Evolutionary conservation across 805 yeast species (phyloP).

Genomic region (Candida boidinii): DNA sequence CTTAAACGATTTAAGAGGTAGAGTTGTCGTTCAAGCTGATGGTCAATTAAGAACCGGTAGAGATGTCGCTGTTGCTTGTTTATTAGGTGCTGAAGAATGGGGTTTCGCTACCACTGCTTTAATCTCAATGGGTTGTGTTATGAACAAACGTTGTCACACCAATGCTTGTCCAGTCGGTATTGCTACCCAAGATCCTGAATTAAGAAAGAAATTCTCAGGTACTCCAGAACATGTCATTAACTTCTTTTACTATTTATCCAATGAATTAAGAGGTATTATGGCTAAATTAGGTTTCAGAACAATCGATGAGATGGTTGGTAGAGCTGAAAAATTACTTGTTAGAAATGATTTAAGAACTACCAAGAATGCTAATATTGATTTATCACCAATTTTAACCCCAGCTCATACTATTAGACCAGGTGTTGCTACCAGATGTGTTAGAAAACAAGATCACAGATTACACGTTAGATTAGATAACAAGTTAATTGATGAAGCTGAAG

Average conservation of each 20-base stretch:
- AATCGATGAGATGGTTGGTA: conserved; percentile 96
- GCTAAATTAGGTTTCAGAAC: conserved; percentile 93
- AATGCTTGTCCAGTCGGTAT: conserved; percentile 97
- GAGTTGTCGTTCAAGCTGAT: conserved; percentile 95
- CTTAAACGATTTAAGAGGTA: conserved; percentile 89
- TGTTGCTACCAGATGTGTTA: conserved; percentile 85
- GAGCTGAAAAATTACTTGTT: conserved; percentile 81
- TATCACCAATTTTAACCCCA: conserved; percentile 91
- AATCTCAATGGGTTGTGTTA: conserved; percentile 95
- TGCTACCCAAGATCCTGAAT: conserved; percentile 95
- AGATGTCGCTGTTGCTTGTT: conserved; percentile 92
- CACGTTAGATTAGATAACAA: conserved; percentile 93
- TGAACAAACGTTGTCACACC: conserved; percentile 91
- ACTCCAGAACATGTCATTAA: conserved; percentile 98
- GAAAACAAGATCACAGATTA: conserved; percentile 89
- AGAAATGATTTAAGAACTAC: conserved; percentile 80
- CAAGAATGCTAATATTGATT: conserved; percentile 85
- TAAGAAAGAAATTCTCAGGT: conserved; percentile 87
- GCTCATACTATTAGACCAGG: conserved; percentile 96
- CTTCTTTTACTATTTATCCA: conserved; percentile 91
- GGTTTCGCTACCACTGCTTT: conserved; percentile 97
- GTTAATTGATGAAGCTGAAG: conserved; percentile 90
- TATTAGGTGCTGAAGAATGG: conserved; percentile 97
- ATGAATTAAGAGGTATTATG: conserved; percentile 88
- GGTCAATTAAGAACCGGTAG: conserved; percentile 97